A percentile compares a stretch with the other conserved stretches of the same genome.
Evolutionary conservation across 2,329 filamentous ascomycete species (phyloP).

Genomic region (Colletotrichum camelliae): DNA sequence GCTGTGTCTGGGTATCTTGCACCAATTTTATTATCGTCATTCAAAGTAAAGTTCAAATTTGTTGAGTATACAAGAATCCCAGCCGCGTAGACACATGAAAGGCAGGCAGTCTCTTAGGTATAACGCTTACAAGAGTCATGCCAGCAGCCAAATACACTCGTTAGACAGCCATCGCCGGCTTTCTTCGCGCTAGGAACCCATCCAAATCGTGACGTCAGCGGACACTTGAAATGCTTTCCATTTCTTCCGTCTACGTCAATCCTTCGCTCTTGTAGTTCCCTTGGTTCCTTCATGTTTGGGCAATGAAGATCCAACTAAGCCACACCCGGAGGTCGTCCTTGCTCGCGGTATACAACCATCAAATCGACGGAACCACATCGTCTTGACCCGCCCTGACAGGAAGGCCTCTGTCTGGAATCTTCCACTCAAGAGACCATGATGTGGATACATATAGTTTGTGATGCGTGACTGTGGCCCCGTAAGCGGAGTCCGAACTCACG

Average conservation of each 20-base stretch:
- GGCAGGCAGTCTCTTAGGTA: background rate
- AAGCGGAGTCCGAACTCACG: background rate
- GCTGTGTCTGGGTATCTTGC: background rate
- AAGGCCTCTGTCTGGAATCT: background rate
- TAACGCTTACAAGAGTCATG: accelerated
- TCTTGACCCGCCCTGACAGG: background rate
- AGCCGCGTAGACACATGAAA: accelerated
- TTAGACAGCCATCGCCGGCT: background rate
- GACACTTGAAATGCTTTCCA: background rate
- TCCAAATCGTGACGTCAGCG: background rate
- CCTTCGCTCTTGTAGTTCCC: background rate
- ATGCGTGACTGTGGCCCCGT: accelerated
- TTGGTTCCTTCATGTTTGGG: background rate
- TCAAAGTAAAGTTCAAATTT: background rate
- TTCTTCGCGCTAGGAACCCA: background rate
- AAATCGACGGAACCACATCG: background rate
- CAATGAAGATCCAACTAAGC: background rate
- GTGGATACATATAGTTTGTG: background rate
- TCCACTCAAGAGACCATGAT: accelerated
- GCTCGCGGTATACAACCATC: accelerated
- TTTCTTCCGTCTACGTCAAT: accelerated
- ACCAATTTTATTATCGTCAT: background rate
- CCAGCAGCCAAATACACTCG: background rate
- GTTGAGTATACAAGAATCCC: background rate
- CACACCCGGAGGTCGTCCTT: background rate